Evolutionary conservation across 2,329 filamentous ascomycete genomes (phyloP), one percentile per base, ranked within the genome.

Genomic region (Pseudogymnoascus sp.): DNA sequence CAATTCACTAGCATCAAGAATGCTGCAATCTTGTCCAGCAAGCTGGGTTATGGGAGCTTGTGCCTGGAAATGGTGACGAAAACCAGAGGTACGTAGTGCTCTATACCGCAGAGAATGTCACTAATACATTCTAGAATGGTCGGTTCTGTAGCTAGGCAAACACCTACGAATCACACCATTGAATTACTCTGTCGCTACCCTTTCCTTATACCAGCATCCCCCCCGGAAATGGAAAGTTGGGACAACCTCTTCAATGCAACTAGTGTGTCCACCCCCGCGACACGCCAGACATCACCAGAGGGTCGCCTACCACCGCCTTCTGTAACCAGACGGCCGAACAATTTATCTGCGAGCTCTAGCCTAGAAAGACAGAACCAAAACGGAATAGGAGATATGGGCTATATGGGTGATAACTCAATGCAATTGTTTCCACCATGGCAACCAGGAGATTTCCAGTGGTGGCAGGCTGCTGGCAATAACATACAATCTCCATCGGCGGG

Each of bases 221-320:
- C 44, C 17, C 8, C 60, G 7, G 60, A 62, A 2, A 42, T 5
- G 33, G 60, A 62, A 53, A 44, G 26, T 42, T 62, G 60, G 60
- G 15, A 62, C 38, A 40, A 62, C n/a, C 26, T 62, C 33, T 62
- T 62, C n/a, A 62, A 62, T 44, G 60, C 60, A 23, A 62, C 60
- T 28, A 62, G 60, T 44, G 38, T 62, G 11, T 40, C 60, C 4
- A 47, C 38, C 17, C 38, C 38, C 7, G 44, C 38, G 10, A 62
- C 60, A n/a, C 33, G 36, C 11, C 38, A 62, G 15, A 6, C 60
- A 31, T 62, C 47, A n/a, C 47, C 36, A 40, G 36, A 31, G 13
- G 23, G 38, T 19, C 13, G 59, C 17, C 21, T 13, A 10, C 38
- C 47, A 19, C 47, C 47, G 15, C 47, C 47, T 57, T 57, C 47